phyloP scores from a whole-genome alignment of 345 rosid genomes.

The Salix purpurea region DNA sequence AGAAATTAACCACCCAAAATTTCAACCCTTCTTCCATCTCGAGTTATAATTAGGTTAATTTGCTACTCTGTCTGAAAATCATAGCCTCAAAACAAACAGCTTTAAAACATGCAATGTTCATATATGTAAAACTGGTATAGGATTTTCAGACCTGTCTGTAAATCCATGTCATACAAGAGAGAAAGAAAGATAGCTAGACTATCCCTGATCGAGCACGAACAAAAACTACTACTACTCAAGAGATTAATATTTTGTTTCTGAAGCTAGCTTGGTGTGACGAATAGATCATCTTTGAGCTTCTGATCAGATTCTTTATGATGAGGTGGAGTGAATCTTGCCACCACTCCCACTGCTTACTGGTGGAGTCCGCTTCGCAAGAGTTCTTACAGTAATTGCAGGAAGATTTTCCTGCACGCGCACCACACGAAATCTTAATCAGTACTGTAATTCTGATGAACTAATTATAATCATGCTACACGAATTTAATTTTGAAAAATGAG shows the following conservation, averaged over 20 bases:
- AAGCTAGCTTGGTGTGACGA: not conserved
- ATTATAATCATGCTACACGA: not conserved
- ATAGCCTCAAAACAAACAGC: not conserved
- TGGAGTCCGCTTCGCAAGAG: slow-evolving; percentile 3
- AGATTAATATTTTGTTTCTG: too few relatives aligned
- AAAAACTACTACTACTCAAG: not conserved
- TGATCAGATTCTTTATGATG: not conserved
- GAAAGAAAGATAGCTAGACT: not conserved
- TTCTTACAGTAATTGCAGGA: not conserved
- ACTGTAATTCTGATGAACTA: not conserved
- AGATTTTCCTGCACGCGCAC: slow-evolving; percentile 3
- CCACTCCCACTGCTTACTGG: not conserved
- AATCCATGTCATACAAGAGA: not conserved
- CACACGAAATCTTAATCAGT: not conserved
- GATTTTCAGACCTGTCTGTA: not conserved
- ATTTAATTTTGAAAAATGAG: too few relatives aligned
- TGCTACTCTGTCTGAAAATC: not conserved
- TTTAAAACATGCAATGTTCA: not conserved
- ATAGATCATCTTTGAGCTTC: not conserved
- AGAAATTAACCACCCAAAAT: too few relatives aligned
- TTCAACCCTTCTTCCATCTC: too few relatives aligned
- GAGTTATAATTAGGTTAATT: too few relatives aligned
- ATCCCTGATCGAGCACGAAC: too few relatives aligned
- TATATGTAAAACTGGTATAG: not conserved
- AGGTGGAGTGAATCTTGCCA: slow-evolving; percentile 9